phyloP scores from a whole-genome alignment of 148 eudicot genomes.

The Camellia sinensis region DNA sequence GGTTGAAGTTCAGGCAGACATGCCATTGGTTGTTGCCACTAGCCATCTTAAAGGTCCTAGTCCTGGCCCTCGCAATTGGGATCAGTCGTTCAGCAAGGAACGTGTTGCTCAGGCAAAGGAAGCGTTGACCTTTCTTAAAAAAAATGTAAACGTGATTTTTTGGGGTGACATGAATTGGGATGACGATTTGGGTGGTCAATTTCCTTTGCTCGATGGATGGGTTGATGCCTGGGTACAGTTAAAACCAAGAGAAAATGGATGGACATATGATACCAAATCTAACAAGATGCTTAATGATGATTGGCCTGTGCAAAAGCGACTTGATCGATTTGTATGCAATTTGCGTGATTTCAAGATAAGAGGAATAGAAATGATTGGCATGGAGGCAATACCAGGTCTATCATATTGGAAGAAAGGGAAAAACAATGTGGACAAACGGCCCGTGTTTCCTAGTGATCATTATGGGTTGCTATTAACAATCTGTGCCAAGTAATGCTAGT shows the following conservation, averaged over 20 bases:
- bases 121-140: slow-evolving; percentile 47
- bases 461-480: no score
- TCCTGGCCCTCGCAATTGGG: slow-evolving; percentile 84
- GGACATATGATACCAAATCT: slow-evolving; percentile 79
- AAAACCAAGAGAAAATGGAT: slow-evolving; percentile 63
- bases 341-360: slow-evolving; percentile 46
- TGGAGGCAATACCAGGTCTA: slow-evolving; percentile 31
- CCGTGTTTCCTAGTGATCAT: slow-evolving; percentile 64
- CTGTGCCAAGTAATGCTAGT: no score
- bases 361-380: no score
- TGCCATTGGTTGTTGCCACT: slow-evolving; percentile 59
- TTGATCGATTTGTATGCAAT: slow-evolving; percentile 64
- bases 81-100: slow-evolving; percentile 88
- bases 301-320: slow-evolving; percentile 55
- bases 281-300: slow-evolving; percentile 68
- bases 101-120: slow-evolving; percentile 82
- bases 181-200: not conserved
- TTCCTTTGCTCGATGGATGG: slow-evolving; percentile 74
- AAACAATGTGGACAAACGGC: slow-evolving; percentile 52
- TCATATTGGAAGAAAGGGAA: slow-evolving; percentile 55
- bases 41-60: slow-evolving; percentile 91
- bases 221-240: slow-evolving; percentile 70
- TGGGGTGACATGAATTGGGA: no score
- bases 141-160: slow-evolving; percentile 29
- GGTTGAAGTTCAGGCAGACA: no score